Conservation (phyloP, 2,329 filamentous ascomycete genomes). For the Aspergillus sp. region DNA sequence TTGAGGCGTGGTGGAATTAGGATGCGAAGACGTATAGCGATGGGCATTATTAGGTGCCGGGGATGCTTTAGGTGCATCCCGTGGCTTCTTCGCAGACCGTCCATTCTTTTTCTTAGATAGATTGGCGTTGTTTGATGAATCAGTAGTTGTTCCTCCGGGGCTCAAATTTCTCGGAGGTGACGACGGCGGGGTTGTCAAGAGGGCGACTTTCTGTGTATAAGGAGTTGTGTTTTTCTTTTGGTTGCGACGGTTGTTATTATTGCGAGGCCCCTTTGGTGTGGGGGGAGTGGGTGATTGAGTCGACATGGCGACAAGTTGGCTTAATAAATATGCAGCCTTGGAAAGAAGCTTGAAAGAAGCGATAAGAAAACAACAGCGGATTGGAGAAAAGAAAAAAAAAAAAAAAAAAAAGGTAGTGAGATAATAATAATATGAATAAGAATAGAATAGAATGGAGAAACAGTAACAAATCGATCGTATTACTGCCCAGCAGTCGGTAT, state of each 20-base stretch:
- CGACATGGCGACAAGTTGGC: slow-evolving; percentile 42
- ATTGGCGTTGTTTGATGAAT: slow-evolving; percentile 24
- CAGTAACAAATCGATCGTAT: slow-evolving; percentile 15
- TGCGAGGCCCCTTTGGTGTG: slow-evolving; percentile 36
- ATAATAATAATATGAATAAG: slow-evolving; percentile 15
- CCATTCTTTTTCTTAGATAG: slow-evolving; percentile 32
- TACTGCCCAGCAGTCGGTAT: slow-evolving; percentile 31
- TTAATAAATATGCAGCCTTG: slow-evolving; percentile 50
- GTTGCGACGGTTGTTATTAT: slow-evolving; percentile 23
- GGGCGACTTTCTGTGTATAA: slow-evolving; percentile 21
- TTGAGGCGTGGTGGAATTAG: slow-evolving; percentile 40
- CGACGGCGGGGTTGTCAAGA: slow-evolving; percentile 31
- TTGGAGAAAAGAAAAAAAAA: slow-evolving; percentile 16
- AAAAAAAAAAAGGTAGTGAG: slow-evolving; percentile 15
- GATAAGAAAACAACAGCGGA: slow-evolving; percentile 7
- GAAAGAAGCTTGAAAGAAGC: slow-evolving; percentile 23
- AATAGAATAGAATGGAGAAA: slow-evolving; percentile 11
- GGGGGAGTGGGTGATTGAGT: slow-evolving; percentile 33
- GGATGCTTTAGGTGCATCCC: slow-evolving; percentile 21
- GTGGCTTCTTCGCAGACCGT: slow-evolving; percentile 32
- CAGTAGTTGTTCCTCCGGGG: slow-evolving; percentile 25
- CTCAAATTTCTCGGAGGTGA: slow-evolving; percentile 30
- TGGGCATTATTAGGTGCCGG: slow-evolving; percentile 21
- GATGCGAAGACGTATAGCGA: slow-evolving; percentile 30
- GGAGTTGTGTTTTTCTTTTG: slow-evolving; percentile 32